Evolutionary conservation across 768 basidiomycete species (phyloP).

Genomic region (Pisolithus microcarpus): DNA sequence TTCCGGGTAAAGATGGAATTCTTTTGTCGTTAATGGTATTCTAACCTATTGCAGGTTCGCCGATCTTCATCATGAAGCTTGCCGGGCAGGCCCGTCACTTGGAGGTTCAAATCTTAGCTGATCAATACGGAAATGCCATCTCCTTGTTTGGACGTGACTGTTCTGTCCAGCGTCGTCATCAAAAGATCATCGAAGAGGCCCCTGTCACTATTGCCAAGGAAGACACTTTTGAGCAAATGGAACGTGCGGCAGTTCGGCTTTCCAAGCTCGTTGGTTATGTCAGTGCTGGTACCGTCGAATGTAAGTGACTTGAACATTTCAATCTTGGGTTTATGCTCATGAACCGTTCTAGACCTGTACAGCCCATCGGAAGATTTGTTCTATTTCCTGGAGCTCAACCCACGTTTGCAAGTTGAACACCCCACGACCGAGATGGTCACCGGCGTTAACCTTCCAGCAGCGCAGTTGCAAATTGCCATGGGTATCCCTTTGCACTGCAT

Average conservation of each 20-base stretch:
- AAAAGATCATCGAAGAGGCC: conserved; percentile 99
- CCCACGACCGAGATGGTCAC: conserved; percentile 99
- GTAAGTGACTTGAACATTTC: conserved; percentile 36
- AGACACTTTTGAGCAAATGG: conserved; percentile 94
- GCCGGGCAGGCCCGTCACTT: conserved; percentile 96
- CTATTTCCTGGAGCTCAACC: conserved; percentile 97
- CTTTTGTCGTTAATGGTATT: conserved; percentile 1
- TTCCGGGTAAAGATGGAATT: conserved; percentile 63
- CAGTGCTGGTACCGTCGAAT: conserved; percentile 97
- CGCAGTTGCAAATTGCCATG: conserved; percentile 97
- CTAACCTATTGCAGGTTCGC: conserved; percentile 59
- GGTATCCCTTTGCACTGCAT: conserved; percentile 94
- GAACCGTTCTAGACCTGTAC: conserved; percentile 67
- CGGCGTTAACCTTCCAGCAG: conserved; percentile 95
- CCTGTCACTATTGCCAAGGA: conserved; percentile 95
- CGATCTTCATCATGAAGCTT: conserved; percentile 99
- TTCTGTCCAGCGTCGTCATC: conserved; percentile 97
- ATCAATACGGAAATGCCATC: conserved; percentile 99
- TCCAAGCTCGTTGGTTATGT: conserved; percentile 99
- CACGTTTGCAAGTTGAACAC: conserved; percentile 99
- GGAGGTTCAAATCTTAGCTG: conserved; percentile 96
- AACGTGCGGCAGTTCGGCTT: conserved; percentile 97
- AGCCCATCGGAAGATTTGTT: conserved; percentile 90
- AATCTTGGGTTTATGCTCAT: conserved; percentile 4
- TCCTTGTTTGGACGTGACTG: conserved; percentile 99